Evolutionary conservation across 345 rosid species (phyloP), one percentile per base, ranked within the genome.

Genomic region (Arabis alpina): DNA sequence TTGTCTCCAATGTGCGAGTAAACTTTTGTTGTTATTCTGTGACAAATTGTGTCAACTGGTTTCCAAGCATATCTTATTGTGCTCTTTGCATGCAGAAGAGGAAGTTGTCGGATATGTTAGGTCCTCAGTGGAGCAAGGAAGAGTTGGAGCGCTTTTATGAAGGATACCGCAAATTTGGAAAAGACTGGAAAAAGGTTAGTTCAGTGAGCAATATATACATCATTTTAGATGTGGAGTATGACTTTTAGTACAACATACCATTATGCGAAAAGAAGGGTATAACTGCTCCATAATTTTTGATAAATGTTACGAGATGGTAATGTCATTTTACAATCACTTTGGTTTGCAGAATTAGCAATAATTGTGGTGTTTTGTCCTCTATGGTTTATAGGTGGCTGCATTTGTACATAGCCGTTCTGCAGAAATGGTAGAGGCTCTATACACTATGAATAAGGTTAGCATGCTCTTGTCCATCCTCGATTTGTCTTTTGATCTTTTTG

Each of bases 41-140:
- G 4, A 30, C 16, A 37, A 37, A 27, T 41, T 50, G 15, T 43
- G n/a, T 64, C 32, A 54, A 30, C 13, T 63, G 19, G 43, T 52
- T 8, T 64, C 36, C 42, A 52, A 63, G 54, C 41, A 56, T 70
- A 40, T 76, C 68, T 71, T 40, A 59, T 59, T 37, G 15, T 74
- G 42, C 43, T 24, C 53, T 37, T 77, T 50, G 40, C 57, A 41
- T 73, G 81, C 85, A 87, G 96, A 87, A 88, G 76, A 86, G 86
- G 80, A 90, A 88, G 80, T 71, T 85, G 73, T 80, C 96, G 12
- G 88, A 84, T 63, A 86, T 87, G 93, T 76, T 90, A 73, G 96
- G 96, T 62, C 91, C 91, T 52, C 91, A 86, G 61, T 90, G 96
- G 96, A 85, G 79, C 69, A 88, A 87, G 79, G 88, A 86, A 50